Conservation (phyloP, 768 basidiomycete genomes). For the Nidularia pulvinata region DNA sequence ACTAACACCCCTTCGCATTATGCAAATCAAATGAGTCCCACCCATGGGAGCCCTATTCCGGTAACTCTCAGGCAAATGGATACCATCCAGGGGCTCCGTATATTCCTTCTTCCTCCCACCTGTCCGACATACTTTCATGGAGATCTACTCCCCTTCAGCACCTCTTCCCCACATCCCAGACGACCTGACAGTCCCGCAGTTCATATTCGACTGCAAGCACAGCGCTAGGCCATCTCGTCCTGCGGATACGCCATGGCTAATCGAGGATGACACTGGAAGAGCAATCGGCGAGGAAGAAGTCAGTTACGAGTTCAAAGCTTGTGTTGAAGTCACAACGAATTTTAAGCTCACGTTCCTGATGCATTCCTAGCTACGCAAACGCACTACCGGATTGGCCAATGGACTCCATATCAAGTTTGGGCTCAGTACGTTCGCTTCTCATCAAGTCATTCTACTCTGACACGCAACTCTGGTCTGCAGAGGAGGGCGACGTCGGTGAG, state of each 20-base stretch:
- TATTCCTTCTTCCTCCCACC: background rate
- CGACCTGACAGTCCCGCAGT: conserved; percentile 51
- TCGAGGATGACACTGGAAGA: conserved; percentile 49
- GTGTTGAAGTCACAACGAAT: background rate
- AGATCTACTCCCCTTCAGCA: conserved; percentile 21
- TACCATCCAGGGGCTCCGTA: no score
- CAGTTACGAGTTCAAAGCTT: conserved; percentile 1
- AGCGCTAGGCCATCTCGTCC: conserved; percentile 34
- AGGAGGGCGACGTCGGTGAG: conserved; percentile 51
- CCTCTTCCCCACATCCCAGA: conserved; percentile 44
- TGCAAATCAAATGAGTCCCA: no score
- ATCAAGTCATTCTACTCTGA: background rate
- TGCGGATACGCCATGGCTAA: conserved; percentile 36
- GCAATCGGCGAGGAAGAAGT: conserved; percentile 38
- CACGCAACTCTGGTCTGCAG: conserved; percentile 16
- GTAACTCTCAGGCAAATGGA: no score
- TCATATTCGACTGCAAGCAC: conserved; percentile 46
- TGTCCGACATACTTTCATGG: conserved; percentile 11
- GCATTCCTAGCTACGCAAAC: conserved; percentile 34
- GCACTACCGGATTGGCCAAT: conserved; percentile 49
- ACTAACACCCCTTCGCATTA: no score
- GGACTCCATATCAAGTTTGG: conserved; percentile 37
- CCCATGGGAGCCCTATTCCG: no score
- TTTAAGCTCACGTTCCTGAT: background rate
- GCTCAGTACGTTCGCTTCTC: conserved; percentile 29